Base-by-base conservation (phyloP, 163 green algal genomes). In the Scenedesmus sp. region DNA sequence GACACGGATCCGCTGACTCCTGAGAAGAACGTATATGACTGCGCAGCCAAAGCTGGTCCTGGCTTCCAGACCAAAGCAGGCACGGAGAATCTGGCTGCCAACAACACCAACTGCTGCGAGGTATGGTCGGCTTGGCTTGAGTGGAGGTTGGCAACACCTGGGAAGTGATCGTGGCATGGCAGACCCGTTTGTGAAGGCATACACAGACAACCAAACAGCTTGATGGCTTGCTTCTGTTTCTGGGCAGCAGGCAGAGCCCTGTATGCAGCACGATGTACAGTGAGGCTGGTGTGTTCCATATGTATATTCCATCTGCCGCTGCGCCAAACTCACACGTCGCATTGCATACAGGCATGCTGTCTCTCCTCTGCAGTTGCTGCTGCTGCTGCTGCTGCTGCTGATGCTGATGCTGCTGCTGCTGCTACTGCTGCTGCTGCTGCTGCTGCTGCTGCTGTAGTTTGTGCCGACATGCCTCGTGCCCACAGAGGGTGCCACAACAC, bases 371-470 rank as follows among this genome's bases (percentile, higher is more conserved):
- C 22, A 70, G 4, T 7, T 70, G 56, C 56, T 33, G 1, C 20
- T 33, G 20, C 4, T 22, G 3, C 22, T 9, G 16, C 7, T 40
- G 30, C 30, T 40, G 30, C 65, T 76, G 65, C 65, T 76, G 59
- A 10, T 76, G 65, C 0, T 35, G 33, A 35, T 18, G 22, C 10
- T 13, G 24, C 35, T 72, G 3, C 59, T 33, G 10, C 59, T 26
- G 59, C 59, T 12, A 1, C 22, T 72, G 10, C 22, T 76, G 65
- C 65, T 76, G 49, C 49, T 76, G 65, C 26, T 76, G 65, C 65
- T 76, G 65, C 65, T 76, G 30, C 65, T 76, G 61, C 61, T 76
- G 61, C 26, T 76, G 30, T 30, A 76, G 65, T 76, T 76, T 76
- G 65, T 76, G 65, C 65, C 65, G 2, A 76, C 65, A 76, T 76